Conservation (phyloP, 179 eudicot species). For the Heliamphora pulchella region DNA sequence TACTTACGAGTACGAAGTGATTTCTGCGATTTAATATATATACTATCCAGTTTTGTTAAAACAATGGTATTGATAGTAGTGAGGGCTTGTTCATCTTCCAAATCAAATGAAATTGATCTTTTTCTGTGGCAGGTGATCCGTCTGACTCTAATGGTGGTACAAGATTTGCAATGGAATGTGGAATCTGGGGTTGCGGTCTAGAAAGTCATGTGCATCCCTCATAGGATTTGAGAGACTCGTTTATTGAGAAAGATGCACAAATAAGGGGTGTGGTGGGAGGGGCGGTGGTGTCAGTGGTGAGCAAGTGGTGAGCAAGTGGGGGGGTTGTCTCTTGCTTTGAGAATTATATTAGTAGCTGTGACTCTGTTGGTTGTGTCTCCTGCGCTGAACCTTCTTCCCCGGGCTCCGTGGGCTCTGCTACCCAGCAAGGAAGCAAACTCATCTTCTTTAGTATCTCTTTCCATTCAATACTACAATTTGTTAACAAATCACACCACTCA, state of each 20-base stretch:
- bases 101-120: conserved; percentile 24
- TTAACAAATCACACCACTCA: conserved; percentile 14
- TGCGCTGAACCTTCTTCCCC: conserved; percentile 24
- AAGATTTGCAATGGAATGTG: conserved; percentile 20
- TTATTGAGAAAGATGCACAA: conserved; percentile 12
- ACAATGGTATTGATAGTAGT: conserved; percentile 47
- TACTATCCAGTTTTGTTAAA: not conserved
- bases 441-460: conserved; percentile 19
- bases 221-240: conserved; percentile 3
- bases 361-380: conserved; percentile 28
- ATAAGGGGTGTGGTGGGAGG: not conserved
- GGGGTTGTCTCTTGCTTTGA: conserved; percentile 24
- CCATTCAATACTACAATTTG: conserved; percentile 27
- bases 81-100: conserved; percentile 31
- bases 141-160: conserved; percentile 27
- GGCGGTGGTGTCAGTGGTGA: conserved; percentile 20
- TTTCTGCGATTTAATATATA: too few species aligned
- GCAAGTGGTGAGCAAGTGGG: conserved; percentile 47
- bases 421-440: conserved; percentile 41
- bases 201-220: conserved; percentile 16
- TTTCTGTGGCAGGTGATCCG: conserved; percentile 36
- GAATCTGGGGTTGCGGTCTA: conserved; percentile 31
- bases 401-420: conserved; percentile 49
- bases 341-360: conserved; percentile 29
- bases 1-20: too few species aligned